Percentiles rank a stretch among this genome's conserved stretches.
Conservation (phyloP, 2,329 filamentous ascomycete genomes). For the Fusarium decemcellulare region DNA sequence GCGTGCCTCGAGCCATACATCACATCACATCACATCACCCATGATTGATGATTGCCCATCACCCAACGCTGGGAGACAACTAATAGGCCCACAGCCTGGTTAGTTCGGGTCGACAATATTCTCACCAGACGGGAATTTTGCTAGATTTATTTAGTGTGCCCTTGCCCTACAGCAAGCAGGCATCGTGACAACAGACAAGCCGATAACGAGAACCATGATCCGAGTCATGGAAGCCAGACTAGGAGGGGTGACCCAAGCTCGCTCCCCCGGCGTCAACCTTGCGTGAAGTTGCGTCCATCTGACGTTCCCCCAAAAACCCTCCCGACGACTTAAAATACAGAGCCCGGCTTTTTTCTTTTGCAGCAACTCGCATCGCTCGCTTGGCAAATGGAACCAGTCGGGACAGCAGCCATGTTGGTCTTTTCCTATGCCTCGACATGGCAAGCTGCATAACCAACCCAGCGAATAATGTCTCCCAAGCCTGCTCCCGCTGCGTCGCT, state of each 20-base stretch:
- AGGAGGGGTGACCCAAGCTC: background rate
- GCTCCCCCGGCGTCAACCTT: constrained; percentile 22
- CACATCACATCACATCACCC: constrained; percentile 23
- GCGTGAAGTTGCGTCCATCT: constrained; percentile 29
- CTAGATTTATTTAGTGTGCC: too few species aligned
- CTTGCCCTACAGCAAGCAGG: too few species aligned
- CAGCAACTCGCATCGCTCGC: background rate
- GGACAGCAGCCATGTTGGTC: background rate
- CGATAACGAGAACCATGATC: too few species aligned
- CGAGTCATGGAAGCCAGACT: too few species aligned
- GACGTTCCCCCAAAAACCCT: constrained; percentile 17
- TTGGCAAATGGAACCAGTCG: constrained; percentile 19
- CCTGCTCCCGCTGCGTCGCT: constrained; percentile 7
- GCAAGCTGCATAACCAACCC: constrained; percentile 29
- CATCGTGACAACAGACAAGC: too few species aligned
- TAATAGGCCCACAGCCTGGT: constrained; percentile 5
- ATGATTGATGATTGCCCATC: constrained; percentile 19
- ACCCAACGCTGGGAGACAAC: background rate
- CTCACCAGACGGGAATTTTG: background rate
- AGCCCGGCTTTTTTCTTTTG: too few species aligned
- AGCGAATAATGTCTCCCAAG: constrained; percentile 20
- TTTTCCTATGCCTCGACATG: constrained; percentile 11
- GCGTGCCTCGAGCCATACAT: constrained; percentile 36
- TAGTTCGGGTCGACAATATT: background rate
- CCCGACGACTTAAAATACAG: too few species aligned